Base-by-base conservation (phyloP, 2,329 filamentous ascomycete genomes). In the Blumeriella jaapii region DNA sequence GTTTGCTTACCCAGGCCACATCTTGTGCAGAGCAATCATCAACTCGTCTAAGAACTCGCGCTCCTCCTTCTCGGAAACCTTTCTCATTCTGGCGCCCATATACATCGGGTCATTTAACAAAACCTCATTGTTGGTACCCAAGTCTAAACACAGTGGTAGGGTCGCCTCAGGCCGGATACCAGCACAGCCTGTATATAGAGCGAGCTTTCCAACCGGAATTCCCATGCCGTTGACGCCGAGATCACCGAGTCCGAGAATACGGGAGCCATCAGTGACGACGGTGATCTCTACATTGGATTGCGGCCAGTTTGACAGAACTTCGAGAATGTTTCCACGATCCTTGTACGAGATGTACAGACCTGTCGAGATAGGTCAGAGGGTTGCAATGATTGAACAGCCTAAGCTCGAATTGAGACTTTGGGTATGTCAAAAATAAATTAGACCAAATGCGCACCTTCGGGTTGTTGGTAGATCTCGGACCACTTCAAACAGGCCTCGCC, bases 141-240 rank as follows among this genome's bases (percentile, higher is more conserved):
- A 84, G 55, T 94, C 85, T 2, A 94, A 61, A 0, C 87, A 79
- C 0, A 93, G 81, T 0, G 83, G 83, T 0, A 93, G 62, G 6
- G 81, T 82, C n/a, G 80, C 67, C 23, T 78, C 74, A 0, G 83
- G 84, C 53, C 89, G 80, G 8, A 93, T 74, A 11, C 85, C 86
- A n/a, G 81, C 85, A 56, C 85, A 93, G 0, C 89, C 62, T 0
- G 85, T 91, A 23, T 83, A 85, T 24, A 93, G 67, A 8, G 78
- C 77, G 18, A 93, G 64, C 55, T 94, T 93, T 11, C 85, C 85
- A 2, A 84, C 69, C 2, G 80, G 85, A 45, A 93, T 93, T 29
- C 91, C 66, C 39, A 93, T 80, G 3, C 78, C 84, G 10, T 86
- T 85, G 1, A 84, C 75, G 4, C 86, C 85, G 55, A 93, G 82